A percentile compares a stretch with the other conserved stretches of the same genome.
Conservation (phyloP, 2,329 filamentous ascomycete genomes). For the Claviceps arundinis region DNA sequence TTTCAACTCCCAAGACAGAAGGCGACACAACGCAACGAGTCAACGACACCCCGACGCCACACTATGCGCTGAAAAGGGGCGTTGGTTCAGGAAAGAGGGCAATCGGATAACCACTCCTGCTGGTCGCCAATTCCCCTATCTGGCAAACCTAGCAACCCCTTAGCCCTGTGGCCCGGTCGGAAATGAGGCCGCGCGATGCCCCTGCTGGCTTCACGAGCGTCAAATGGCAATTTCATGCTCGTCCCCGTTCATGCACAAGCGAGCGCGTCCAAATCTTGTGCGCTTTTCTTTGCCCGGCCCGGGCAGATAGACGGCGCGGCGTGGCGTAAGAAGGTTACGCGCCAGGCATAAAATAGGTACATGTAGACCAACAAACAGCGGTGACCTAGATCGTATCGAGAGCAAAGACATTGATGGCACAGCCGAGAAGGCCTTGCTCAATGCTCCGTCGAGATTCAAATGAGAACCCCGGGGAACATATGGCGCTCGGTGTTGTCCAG, state of each 20-base stretch:
- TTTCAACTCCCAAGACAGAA: background rate
- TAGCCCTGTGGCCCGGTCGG: background rate
- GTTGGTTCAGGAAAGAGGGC: background rate
- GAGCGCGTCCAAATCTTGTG: background rate
- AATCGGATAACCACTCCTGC: background rate
- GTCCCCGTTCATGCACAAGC: background rate
- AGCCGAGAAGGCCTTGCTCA: too few relatives aligned
- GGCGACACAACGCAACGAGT: background rate
- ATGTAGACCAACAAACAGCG: too few relatives aligned
- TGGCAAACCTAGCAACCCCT: background rate
- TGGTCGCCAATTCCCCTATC: background rate
- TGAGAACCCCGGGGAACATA: too few relatives aligned
- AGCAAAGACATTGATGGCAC: too few relatives aligned
- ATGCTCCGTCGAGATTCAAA: too few relatives aligned
- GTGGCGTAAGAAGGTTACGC: background rate
- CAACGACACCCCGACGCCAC: too few relatives aligned
- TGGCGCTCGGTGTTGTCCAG: too few relatives aligned
- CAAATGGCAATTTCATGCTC: slow-evolving; percentile 1
- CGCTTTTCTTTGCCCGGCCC: background rate
- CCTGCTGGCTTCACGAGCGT: background rate
- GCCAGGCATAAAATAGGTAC: too few relatives aligned
- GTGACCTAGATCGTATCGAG: too few relatives aligned
- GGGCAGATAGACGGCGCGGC: background rate
- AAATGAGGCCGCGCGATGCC: slow-evolving; percentile 4
- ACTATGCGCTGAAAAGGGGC: background rate